A percentile compares a stretch with the other conserved stretches of the same genome.
phyloP scores from a whole-genome alignment of 2,329 filamentous ascomycete genomes.

The Phaeoacremonium minimum region DNA sequence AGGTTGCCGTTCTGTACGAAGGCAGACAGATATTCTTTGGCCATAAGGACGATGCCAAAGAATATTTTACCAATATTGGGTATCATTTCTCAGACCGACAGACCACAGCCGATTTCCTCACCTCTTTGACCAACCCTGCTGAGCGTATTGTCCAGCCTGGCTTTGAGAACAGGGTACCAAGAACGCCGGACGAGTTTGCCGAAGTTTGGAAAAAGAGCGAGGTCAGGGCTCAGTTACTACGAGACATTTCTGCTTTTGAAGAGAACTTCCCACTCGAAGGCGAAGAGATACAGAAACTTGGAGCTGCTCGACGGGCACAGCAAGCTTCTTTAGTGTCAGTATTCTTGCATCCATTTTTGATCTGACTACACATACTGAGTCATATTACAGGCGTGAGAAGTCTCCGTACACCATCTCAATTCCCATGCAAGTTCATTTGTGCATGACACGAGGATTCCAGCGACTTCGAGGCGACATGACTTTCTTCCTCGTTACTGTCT shows the following conservation, averaged over 20 bases:
- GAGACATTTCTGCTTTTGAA: slow-evolving; percentile 51
- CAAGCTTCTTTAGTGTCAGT: background rate
- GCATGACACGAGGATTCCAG: slow-evolving; percentile 38
- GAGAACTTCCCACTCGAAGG: background rate
- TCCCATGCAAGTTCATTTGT: background rate
- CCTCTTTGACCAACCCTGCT: slow-evolving; percentile 58
- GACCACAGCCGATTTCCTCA: slow-evolving; percentile 69
- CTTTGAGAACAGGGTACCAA: slow-evolving; percentile 52
- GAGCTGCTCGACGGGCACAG: background rate
- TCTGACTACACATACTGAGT: background rate
- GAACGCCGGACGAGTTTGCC: slow-evolving; percentile 60
- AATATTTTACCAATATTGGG: slow-evolving; percentile 64
- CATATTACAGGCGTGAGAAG: background rate
- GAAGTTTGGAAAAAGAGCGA: slow-evolving; percentile 43
- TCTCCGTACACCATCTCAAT: background rate
- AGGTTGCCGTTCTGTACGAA: slow-evolving; percentile 53
- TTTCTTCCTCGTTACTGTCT: slow-evolving; percentile 31
- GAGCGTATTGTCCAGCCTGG: slow-evolving; percentile 53
- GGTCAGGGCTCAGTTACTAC: slow-evolving; percentile 32
- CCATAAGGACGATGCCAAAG: slow-evolving; percentile 50
- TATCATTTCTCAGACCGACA: slow-evolving; percentile 63
- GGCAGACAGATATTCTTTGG: slow-evolving; percentile 61
- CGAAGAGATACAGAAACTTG: background rate
- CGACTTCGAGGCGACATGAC: slow-evolving; percentile 42
- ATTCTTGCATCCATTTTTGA: too few species aligned